Evolutionary conservation across 2,329 filamentous ascomycete species (phyloP), one percentile per base, ranked within the genome.

Genomic region (Penicillium sp.): DNA sequence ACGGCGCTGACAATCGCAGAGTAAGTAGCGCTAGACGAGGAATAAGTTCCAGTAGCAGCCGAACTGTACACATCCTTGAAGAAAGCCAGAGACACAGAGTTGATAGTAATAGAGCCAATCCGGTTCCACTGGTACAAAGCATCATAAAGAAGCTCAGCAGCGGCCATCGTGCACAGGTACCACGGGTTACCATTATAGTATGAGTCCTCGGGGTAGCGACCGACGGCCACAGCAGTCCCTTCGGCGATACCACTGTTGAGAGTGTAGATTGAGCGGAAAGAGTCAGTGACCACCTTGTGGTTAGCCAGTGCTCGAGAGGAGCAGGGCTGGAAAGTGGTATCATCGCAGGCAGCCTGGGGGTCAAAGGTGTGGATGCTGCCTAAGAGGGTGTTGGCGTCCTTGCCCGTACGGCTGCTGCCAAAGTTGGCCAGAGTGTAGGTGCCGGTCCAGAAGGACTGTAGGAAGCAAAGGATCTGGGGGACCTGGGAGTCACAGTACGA

Each of bases 121-220:
- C 79, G 75, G 61, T 88, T 81, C 89, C 89, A 94, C 51, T 89
- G 86, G 64, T 88, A 87, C 1, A 92, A 69, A 1, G 91, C 88
- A 66, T 90, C 87, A 72, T 92, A 94, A 2, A 96, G 83, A 70
- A 90, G 88, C 75, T 95, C 91, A 3, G 90, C 91, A 0, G 89
- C 89, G 1, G 89, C 90, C 33, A 92, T 81, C 1, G 89, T 94
- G 66, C 84, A 84, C 13, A 94, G 81, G 67, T 92, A 83, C 91
- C 91, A 95, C 1, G 91, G 91, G 73, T 95, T 92, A 1, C 90
- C 90, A 60, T 85, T 85, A 73, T 88, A 89, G 75, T 94, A 95
- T 4, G 81, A 75, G 66, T 96, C 90, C 72, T 91, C 88, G 0
- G 86, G 75, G 70, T 91, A 91, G 55, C 89, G 81, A 44, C 89